A percentile compares a stretch with the other conserved stretches of the same genome.
phyloP scores from a whole-genome alignment of 2,329 filamentous ascomycete genomes.

The Cordyceps cateniannulata region DNA sequence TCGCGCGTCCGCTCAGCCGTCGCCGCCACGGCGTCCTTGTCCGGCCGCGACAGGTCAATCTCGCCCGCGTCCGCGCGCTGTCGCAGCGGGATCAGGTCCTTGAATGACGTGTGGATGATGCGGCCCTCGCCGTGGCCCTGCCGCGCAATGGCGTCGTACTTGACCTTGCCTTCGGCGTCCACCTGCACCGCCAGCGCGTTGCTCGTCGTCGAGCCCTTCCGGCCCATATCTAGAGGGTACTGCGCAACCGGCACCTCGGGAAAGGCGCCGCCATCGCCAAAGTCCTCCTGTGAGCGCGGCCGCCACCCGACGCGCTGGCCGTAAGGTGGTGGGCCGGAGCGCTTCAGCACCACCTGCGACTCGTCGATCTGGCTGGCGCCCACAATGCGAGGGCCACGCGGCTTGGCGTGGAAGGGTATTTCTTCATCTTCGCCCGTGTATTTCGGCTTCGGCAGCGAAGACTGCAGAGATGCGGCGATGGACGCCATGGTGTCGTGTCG shows the following conservation, averaged over 20 bases:
- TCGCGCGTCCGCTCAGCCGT: slow-evolving; percentile 85
- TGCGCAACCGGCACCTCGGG: slow-evolving; percentile 91
- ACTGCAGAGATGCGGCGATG: slow-evolving; percentile 65
- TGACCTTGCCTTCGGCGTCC: slow-evolving; percentile 84
- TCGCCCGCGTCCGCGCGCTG: slow-evolving; percentile 92
- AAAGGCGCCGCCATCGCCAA: slow-evolving; percentile 92
- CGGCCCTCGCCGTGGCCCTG: slow-evolving; percentile 79
- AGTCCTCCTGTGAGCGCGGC: slow-evolving; percentile 82
- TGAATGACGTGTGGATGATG: slow-evolving; percentile 92
- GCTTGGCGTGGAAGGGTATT: slow-evolving; percentile 60
- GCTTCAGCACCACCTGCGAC: slow-evolving; percentile 77
- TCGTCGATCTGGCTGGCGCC: slow-evolving; percentile 75
- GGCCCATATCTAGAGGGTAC: slow-evolving; percentile 92
- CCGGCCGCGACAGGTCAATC: slow-evolving; percentile 77
- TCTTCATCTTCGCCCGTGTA: slow-evolving; percentile 89
- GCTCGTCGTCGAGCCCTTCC: slow-evolving; percentile 63
- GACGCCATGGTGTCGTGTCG: slow-evolving; percentile 48
- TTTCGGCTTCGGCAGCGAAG: slow-evolving; percentile 80
- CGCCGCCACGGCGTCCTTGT: slow-evolving; percentile 73
- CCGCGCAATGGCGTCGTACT: slow-evolving; percentile 90
- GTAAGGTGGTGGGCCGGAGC: slow-evolving; percentile 79
- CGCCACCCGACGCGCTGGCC: slow-evolving; percentile 86
- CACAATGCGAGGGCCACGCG: slow-evolving; percentile 76
- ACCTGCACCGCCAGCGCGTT: slow-evolving; percentile 93
- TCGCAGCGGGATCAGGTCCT: slow-evolving; percentile 88